phyloP scores from a whole-genome alignment of 768 basidiomycete genomes.

The Leccinum rimulosum region DNA sequence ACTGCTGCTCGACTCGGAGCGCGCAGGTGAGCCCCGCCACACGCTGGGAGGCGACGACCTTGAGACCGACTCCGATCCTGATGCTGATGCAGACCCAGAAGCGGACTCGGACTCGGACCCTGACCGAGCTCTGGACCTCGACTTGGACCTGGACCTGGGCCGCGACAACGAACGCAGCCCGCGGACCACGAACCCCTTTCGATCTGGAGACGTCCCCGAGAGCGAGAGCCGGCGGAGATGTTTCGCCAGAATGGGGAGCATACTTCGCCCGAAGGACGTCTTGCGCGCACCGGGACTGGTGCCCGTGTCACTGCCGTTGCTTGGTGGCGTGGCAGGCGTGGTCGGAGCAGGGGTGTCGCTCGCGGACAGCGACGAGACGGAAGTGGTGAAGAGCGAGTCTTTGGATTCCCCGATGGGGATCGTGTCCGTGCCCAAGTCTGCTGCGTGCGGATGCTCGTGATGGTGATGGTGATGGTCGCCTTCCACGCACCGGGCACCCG shows the following conservation, averaged over 20 bases:
- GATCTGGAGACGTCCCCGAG: slow-evolving; percentile 17
- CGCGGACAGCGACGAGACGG: slow-evolving; percentile 22
- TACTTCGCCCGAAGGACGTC: slow-evolving; percentile 20
- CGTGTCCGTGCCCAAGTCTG: not conserved
- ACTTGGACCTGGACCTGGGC: not conserved
- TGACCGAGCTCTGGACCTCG: slow-evolving; percentile 2
- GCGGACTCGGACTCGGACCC: not conserved
- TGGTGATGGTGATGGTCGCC: not conserved
- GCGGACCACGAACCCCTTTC: slow-evolving; percentile 21
- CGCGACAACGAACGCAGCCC: slow-evolving; percentile 19
- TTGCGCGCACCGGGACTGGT: not conserved
- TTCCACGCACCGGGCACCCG: not conserved
- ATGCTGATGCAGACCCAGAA: slow-evolving; percentile 5
- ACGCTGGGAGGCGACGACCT: slow-evolving; percentile 3
- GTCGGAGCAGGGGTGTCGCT: slow-evolving; percentile 20
- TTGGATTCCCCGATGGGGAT: slow-evolving; percentile 25
- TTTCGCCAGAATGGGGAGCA: too few species aligned
- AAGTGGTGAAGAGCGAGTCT: slow-evolving; percentile 29
- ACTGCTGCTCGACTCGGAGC: slow-evolving; percentile 19
- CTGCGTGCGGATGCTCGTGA: not conserved
- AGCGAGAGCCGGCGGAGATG: slow-evolving; percentile 26
- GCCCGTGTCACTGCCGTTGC: not conserved
- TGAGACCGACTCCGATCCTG: not conserved
- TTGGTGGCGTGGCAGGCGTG: slow-evolving; percentile 27
- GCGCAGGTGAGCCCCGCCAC: slow-evolving; percentile 19